Evolutionary conservation across 306 rosid species (phyloP), one percentile per base, ranked within the genome.

Genomic region (Gastrolobium bilobum): DNA sequence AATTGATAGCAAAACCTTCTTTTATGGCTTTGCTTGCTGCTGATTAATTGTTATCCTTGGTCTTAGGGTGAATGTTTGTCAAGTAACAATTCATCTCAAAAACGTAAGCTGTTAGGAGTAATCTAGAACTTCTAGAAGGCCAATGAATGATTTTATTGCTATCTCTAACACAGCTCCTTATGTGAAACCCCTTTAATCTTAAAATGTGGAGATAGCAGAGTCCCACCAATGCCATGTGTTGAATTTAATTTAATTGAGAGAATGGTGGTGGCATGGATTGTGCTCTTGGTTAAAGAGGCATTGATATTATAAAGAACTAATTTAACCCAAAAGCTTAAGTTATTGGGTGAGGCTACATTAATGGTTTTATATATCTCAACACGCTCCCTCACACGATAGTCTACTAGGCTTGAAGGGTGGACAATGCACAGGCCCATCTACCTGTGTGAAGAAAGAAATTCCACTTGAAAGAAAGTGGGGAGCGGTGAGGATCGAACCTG

Each of bases 1-100:
- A 65, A 68, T 67, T 14, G 71, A 68, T 67, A 48, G 80, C 53
- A n/a, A n/a, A 81, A 51, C 31, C 20, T 33, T 40, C 20, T 76
- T 48, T 52, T 14, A 1, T 62, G 20, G 15, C 47, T 37, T 68
- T 54, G 3, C 50, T 68, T 50, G 75, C 62, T 71, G 40, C 14
- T 52, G 70, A 63, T 62, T 70, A 71, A 14, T 72, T 72, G 42
- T 20, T 72, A 42, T 72, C 59, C 42, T 44, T 72, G 40, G 59
- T 60, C 37, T 44, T 64, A 7, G 50, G 79, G 14, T 59, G 30
- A 40, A 63, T 68, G 46, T 68, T 47, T 67, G 69, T 56, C 7
- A 59, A 52, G 47, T 56, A 33, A 15, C 14, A 37, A 40, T 47
- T 68, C 59, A 47, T 59, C 43, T 54, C 33, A 6, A 42, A 54